A percentile compares a stretch with the other conserved stretches of the same genome.
Conservation (phyloP, 1,284 basidiomycete genomes). For the Heterobasidion irregulare region DNA sequence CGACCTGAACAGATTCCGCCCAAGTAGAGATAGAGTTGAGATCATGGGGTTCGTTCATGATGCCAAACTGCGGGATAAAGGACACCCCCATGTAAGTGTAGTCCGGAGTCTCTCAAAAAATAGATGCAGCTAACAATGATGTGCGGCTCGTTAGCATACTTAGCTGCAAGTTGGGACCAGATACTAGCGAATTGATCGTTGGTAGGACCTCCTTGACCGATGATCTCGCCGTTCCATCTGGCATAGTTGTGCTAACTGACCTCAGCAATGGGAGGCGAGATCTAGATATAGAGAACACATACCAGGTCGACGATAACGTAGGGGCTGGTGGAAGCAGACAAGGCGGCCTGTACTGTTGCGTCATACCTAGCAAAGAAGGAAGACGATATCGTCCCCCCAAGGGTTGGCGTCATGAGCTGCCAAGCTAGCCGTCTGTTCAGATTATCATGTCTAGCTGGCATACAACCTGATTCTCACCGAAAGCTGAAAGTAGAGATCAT, state of each 20-base stretch:
- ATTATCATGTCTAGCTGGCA: too few species aligned
- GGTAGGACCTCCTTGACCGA: conserved; percentile 54
- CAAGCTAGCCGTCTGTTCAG: conserved; percentile 23
- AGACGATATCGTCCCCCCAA: conserved; percentile 37
- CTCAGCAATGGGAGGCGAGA: not conserved
- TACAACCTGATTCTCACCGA: conserved; percentile 15
- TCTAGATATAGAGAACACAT: conserved; percentile 1
- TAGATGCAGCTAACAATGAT: conserved; percentile 37
- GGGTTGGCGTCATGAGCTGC: conserved; percentile 42
- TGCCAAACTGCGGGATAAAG: conserved; percentile 10
- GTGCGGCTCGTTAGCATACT: conserved; percentile 38
- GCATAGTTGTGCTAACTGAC: conserved; percentile 40
- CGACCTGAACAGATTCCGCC: conserved; percentile 40
- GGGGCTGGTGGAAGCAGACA: conserved; percentile 29
- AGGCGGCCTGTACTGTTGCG: conserved; percentile 37
- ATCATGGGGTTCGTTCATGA: conserved; percentile 53
- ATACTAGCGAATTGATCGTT: conserved; percentile 45
- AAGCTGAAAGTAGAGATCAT: conserved; percentile 13
- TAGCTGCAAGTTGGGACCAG: conserved; percentile 44
- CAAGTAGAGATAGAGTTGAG: conserved; percentile 33
- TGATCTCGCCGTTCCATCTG: conserved; percentile 40
- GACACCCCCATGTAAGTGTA: not conserved
- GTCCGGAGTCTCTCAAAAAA: conserved; percentile 14
- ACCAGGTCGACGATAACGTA: conserved; percentile 46
- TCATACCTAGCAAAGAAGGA: conserved; percentile 39